These are phyloP conservation scores for Didymella pomorum DNA, from an alignment of 2,329 filamentous ascomycete species.

Conservation along the genomic window DNA sequence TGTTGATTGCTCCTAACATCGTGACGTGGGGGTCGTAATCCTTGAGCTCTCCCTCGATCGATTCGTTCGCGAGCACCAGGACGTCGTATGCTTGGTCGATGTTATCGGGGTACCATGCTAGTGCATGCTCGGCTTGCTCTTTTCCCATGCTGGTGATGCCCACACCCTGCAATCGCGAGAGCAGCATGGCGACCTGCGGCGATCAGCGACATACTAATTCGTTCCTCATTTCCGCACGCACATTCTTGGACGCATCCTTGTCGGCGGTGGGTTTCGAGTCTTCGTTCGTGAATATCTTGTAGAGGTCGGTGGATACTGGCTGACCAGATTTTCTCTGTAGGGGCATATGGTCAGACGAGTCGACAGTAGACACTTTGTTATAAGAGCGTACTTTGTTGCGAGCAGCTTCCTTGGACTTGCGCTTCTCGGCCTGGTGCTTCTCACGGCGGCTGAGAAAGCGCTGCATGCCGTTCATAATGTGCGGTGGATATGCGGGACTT, in stretches of 20 bases:
- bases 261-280: conserved; percentile 59
- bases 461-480: conserved; percentile 61
- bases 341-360: conserved; percentile 38
- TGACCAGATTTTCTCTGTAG: conserved; percentile 38
- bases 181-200: conserved; percentile 60
- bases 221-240: conserved; percentile 23
- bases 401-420: conserved; percentile 40
- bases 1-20: conserved; percentile 86
- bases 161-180: conserved; percentile 59
- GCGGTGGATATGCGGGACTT: conserved; percentile 17
- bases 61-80: conserved; percentile 79
- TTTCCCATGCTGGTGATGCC: conserved; percentile 66
- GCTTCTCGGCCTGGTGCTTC: conserved; percentile 56
- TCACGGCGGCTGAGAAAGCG: conserved; percentile 77
- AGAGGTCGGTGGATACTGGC: conserved; percentile 58
- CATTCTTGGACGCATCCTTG: conserved; percentile 64
- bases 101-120: conserved; percentile 73
- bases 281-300: conserved; percentile 70
- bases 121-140: conserved; percentile 68
- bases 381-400: conserved; percentile 46
- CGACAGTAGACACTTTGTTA: conserved; percentile 22
- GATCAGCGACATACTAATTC: conserved; percentile 13
- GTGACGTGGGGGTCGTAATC: conserved; percentile 75
- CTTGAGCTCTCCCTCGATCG: conserved; percentile 79
- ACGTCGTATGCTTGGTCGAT: conserved; percentile 78